Conservation (phyloP, 2,329 filamentous ascomycete species). For the Monosporascus cannonballus region DNA sequence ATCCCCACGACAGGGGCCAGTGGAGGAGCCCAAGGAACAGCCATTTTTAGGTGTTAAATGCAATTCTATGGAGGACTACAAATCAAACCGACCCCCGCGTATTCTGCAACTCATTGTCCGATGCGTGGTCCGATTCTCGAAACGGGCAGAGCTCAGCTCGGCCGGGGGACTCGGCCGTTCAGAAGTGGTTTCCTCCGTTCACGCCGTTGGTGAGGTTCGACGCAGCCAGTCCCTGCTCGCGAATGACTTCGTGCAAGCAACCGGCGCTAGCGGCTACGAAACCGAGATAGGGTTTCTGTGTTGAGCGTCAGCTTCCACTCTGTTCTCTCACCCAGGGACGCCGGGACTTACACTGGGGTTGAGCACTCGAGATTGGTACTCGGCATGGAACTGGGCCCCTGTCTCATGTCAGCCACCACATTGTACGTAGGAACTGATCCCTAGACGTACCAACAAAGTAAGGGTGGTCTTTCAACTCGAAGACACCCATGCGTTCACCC, state of each 20-base stretch:
- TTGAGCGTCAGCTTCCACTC: background rate
- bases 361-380: conserved; percentile 73
- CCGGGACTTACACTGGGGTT: conserved; percentile 38
- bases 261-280: conserved; percentile 76
- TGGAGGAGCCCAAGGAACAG: no score
- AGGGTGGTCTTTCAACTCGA: conserved; percentile 77
- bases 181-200: no score
- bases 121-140: no score
- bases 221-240: no score
- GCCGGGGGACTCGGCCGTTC: no score
- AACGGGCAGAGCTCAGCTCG: no score
- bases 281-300: conserved; percentile 59
- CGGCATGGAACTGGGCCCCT: conserved; percentile 80
- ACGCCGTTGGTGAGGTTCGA: no score
- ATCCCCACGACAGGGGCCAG: no score
- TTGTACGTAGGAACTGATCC: background rate
- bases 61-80: no score
- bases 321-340: background rate
- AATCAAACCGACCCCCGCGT: no score
- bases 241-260: conserved; percentile 41
- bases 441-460: conserved; percentile 56
- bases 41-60: no score
- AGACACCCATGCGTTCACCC: conserved; percentile 73
- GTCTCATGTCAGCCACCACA: background rate
- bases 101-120: no score